phyloP scores from a whole-genome alignment of 257 asterid species.

The Gentiana dahurica region DNA sequence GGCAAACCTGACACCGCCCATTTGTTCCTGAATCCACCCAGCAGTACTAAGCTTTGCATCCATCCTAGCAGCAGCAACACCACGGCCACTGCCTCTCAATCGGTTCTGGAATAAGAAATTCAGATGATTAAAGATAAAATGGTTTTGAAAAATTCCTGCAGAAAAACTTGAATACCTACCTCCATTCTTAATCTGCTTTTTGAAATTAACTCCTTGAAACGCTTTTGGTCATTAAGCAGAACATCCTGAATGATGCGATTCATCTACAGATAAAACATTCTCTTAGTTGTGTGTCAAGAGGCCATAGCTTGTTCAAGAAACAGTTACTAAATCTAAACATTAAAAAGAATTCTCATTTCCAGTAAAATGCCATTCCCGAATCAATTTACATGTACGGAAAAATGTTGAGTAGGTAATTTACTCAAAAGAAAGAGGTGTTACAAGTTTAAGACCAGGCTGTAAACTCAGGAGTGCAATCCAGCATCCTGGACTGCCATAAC shows the following conservation, averaged over 20 bases:
- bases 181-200: conserved; percentile 99
- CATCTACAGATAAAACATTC: conserved; percentile 38
- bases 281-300: conserved; percentile 6
- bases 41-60: conserved; percentile 95
- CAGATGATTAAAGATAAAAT: conserved; percentile 8
- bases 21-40: conserved; percentile 94
- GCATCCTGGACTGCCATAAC: too few species aligned
- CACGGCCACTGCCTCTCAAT: conserved; percentile 94
- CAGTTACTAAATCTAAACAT: too few species aligned
- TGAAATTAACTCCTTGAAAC: conserved; percentile 93
- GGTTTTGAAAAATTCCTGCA: conserved; percentile 3
- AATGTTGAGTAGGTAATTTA: too few species aligned
- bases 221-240: conserved; percentile 82
- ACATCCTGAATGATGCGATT: conserved; percentile 88
- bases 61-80: conserved; percentile 95
- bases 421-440: too few species aligned
- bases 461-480: too few species aligned
- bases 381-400: too few species aligned
- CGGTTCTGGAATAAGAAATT: conserved; percentile 57
- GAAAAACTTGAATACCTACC: conserved; percentile 25
- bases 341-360: too few species aligned
- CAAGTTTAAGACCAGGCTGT: too few species aligned
- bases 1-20: conserved; percentile 92
- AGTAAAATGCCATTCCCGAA: too few species aligned
- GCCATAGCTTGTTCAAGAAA: background rate